Evolutionary conservation across 176 grass and related monocot species (phyloP).

Genomic region (Leersia perrieri): DNA sequence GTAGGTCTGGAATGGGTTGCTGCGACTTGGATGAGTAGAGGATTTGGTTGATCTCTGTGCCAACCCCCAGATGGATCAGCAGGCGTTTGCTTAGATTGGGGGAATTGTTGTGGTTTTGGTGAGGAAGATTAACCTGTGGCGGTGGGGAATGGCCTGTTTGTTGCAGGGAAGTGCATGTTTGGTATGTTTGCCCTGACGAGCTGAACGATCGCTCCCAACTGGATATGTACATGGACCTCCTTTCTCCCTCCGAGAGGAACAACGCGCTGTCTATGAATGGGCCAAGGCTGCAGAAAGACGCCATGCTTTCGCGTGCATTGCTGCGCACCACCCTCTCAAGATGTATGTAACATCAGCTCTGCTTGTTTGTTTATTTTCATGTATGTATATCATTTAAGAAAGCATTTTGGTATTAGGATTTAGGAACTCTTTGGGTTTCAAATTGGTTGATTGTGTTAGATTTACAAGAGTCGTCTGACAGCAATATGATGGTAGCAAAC

Average conservation of each 20-base stretch:
- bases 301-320: slow-evolving; percentile 64
- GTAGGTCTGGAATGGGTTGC: neutral
- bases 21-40: neutral
- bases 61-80: no score
- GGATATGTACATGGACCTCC: slow-evolving; percentile 69
- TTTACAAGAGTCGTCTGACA: neutral
- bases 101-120: slow-evolving; percentile 10
- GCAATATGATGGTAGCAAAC: no score
- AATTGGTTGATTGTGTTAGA: neutral
- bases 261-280: slow-evolving; percentile 55
- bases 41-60: no score
- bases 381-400: neutral
- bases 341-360: slow-evolving; percentile 59
- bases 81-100: no score
- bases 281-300: slow-evolving; percentile 55
- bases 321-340: slow-evolving; percentile 85
- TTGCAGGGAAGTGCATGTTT: slow-evolving; percentile 81
- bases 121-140: neutral
- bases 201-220: slow-evolving; percentile 59
- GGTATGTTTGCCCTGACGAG: slow-evolving; percentile 86
- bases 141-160: neutral
- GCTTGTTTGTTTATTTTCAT: neutral
- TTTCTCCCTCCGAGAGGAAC: slow-evolving; percentile 71
- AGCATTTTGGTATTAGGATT: neutral
- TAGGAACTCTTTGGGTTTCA: neutral